Base-by-base conservation (phyloP, 768 basidiomycete species). In the Clitopilus passeckerianus region DNA sequence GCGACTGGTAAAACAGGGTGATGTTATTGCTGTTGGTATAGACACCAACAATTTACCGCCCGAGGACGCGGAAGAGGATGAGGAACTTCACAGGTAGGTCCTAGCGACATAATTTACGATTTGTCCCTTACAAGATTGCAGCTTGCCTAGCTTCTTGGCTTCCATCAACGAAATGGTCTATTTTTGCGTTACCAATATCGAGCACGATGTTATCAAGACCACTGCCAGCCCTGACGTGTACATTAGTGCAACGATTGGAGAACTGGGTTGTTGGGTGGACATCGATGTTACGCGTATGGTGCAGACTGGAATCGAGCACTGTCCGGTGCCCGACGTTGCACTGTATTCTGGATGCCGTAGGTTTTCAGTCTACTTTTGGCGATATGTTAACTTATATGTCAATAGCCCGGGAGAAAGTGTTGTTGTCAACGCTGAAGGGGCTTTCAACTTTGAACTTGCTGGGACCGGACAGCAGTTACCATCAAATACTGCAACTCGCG, bases 251-350 rank as follows among this genome's bases (percentile, higher is more conserved):
- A 78, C 80, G 0, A 70, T 80, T 18, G 91, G 90, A 5, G 85
- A 91, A 65, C 68, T 95, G 16, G 96, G 96, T 0, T 95, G 90
- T 66, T 91, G 90, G 82, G 79, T 97, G 18, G 92, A 98, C 65
- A 73, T 86, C 1, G 69, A 77, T 1, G 68, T 80, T 6, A 96
- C 96, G 18, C 85, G 86, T 57, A 83, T 98, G 66, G 71, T 90
- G 7, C 91, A 95, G 70, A 80, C 85, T 0, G 95, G 96, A 0
- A 66, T 91, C 6, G 92, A 93, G 65, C 83, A 89, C 61, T 77
- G 76, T 6, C 77, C 80, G 59, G 78, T 87, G 37, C 89, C 85
- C 24, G 80, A 83, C 67, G 71, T 77, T 5, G 72, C 72, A 27
- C 69, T 68, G 3, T 89, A 84, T 66, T 65, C 81, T 23, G 75